Evolutionary conservation across 306 rosid genomes (phyloP).

Genomic region (Ceratonia siliqua): DNA sequence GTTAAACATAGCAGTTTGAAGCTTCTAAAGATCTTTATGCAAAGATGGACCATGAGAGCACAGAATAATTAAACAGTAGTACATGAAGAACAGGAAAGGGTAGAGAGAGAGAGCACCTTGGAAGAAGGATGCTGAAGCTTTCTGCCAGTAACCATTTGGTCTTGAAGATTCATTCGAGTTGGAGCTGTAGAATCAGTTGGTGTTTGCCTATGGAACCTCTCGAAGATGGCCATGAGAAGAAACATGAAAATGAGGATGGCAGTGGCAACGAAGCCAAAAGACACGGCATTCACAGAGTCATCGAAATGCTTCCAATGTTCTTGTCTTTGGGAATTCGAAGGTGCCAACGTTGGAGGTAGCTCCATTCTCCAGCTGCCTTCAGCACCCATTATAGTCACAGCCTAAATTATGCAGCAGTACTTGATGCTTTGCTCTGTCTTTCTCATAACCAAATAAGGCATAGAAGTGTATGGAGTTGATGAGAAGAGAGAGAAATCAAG

Average conservation of each 20-base stretch:
- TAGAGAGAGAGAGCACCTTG: slow-evolving; percentile 46
- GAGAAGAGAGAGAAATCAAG: not conserved
- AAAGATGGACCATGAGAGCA: too few relatives aligned
- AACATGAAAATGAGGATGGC: slow-evolving; percentile 77
- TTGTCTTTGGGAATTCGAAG: slow-evolving; percentile 46
- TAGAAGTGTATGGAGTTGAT: not conserved
- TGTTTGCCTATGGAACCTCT: slow-evolving; percentile 59
- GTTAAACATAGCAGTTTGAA: too few relatives aligned
- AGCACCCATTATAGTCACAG: slow-evolving; percentile 35
- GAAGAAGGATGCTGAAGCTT: slow-evolving; percentile 48
- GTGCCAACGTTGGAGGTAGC: slow-evolving; percentile 43
- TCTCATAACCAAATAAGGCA: slow-evolving; percentile 6
- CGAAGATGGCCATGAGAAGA: slow-evolving; percentile 70
- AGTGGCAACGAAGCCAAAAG: slow-evolving; percentile 73
- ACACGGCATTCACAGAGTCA: slow-evolving; percentile 63
- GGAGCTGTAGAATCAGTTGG: slow-evolving; percentile 36
- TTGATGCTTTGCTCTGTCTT: not conserved
- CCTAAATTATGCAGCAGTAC: not conserved
- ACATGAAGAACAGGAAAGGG: not conserved
- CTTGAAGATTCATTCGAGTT: slow-evolving; percentile 46
- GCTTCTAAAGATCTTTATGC: too few relatives aligned
- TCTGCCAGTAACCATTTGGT: slow-evolving; percentile 32
- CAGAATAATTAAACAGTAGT: too few relatives aligned
- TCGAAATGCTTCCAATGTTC: slow-evolving; percentile 56
- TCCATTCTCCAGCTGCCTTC: slow-evolving; percentile 43